Evolutionary conservation across 202 grass and related monocot genomes (phyloP).

Genomic region (Dendrocalamus latiflorus): DNA sequence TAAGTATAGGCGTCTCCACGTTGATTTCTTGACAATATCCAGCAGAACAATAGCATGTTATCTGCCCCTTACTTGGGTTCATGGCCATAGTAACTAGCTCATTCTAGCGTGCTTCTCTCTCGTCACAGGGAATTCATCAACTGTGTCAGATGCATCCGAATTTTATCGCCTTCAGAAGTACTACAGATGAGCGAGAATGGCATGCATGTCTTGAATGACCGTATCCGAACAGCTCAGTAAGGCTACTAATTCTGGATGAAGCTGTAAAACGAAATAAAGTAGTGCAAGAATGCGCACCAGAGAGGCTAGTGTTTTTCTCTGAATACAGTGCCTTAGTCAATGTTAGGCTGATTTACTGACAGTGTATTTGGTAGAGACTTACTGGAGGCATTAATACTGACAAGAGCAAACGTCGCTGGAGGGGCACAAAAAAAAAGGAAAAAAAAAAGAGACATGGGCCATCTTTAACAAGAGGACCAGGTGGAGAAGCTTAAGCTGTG

Average conservation of each 20-base stretch:
- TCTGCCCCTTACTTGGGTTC: neutral
- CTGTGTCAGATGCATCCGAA: conserved; percentile 91
- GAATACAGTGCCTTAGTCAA: conserved; percentile 4
- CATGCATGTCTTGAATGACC: conserved; percentile 65
- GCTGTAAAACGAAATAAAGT: neutral
- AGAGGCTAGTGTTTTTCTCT: neutral
- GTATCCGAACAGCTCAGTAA: conserved; percentile 42
- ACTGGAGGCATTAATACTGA: neutral
- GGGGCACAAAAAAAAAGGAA: too few species aligned
- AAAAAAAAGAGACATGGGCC: too few species aligned
- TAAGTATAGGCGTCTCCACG: conserved; percentile 33
- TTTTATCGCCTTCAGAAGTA: too few species aligned
- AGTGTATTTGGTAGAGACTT: conserved; percentile 5
- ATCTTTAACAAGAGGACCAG: too few species aligned
- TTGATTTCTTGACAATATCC: neutral
- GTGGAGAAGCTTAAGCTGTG: neutral
- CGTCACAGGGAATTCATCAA: conserved; percentile 79
- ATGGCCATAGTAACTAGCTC: conserved; percentile 1
- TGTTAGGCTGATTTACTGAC: neutral
- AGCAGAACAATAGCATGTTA: neutral
- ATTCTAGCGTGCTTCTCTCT: neutral
- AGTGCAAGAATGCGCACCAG: neutral
- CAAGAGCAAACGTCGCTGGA: neutral
- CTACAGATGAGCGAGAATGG: conserved; percentile 89
- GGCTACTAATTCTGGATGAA: neutral